A percentile compares a stretch with the other conserved stretches of the same genome.
Evolutionary conservation across 192 early-diverging fungal species (phyloP).

Genomic region (Coemansia brasiliensis): DNA sequence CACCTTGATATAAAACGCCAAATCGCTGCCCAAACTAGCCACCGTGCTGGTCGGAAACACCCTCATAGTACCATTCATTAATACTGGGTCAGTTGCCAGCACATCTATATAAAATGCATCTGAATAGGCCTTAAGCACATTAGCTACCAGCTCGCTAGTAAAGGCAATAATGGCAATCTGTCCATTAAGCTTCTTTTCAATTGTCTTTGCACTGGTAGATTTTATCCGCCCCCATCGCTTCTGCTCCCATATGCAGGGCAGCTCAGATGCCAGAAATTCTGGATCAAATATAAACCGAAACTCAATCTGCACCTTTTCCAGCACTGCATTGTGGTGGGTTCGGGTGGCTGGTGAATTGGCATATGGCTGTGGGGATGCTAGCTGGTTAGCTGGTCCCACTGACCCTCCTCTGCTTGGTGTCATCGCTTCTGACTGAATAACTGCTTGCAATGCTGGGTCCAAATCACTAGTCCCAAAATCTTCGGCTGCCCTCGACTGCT

Average conservation of each 20-base stretch:
- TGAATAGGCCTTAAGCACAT: slow-evolving; percentile 30
- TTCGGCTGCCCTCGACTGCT: background rate
- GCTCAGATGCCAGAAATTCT: slow-evolving; percentile 21
- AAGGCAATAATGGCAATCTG: slow-evolving; percentile 35
- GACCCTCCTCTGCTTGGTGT: background rate
- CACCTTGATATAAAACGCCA: slow-evolving; percentile 29
- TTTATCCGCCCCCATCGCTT: slow-evolving; percentile 23
- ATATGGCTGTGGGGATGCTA: background rate
- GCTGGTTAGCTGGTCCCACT: background rate
- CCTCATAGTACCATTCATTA: slow-evolving; percentile 28
- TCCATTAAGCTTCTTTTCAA: slow-evolving; percentile 22
- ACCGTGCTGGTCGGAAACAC: slow-evolving; percentile 37
- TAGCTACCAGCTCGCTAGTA: slow-evolving; percentile 21
- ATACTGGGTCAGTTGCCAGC: slow-evolving; percentile 33
- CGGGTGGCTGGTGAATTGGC: background rate
- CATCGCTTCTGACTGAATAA: slow-evolving; percentile 3
- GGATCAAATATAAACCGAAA: slow-evolving; percentile 36
- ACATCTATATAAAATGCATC: slow-evolving; percentile 28
- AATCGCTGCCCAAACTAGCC: slow-evolving; percentile 28
- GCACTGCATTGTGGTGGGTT: background rate
- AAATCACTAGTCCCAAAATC: slow-evolving; percentile 17
- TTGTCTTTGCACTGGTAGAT: background rate
- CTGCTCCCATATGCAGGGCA: slow-evolving; percentile 23
- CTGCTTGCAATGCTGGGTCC: slow-evolving; percentile 54
- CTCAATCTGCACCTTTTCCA: slow-evolving; percentile 34